Base-by-base conservation (phyloP, 768 basidiomycete species). In the Boletellus ananiceps region DNA sequence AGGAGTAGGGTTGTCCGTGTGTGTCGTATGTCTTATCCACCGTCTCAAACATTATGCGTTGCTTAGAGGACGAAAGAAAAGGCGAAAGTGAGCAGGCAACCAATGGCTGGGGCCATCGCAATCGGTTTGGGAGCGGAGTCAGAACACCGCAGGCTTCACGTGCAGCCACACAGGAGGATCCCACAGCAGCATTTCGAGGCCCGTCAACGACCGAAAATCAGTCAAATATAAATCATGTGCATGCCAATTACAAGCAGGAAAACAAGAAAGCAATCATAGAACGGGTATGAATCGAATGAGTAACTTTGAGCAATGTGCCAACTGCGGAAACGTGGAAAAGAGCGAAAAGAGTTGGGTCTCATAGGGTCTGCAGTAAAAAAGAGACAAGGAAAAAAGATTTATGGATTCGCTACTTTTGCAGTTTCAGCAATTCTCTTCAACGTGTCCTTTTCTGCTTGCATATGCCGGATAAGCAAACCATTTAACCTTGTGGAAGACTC, bases 361-460 rank as follows among this genome's bases (percentile, higher is more conserved):
- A 48, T 52, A 57, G 51, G 15, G 51, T 64, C 58, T 55, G 38
- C 37, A 51, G 42, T 23, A 41, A 16, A 4, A 16, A 46, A 37
- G 44, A 33, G 25, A 14, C 1, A 34, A 29, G 29, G 8, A 8
- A 29, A 14, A 48, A 33, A 43, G 36, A 45, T 34, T 65, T 58
- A 68, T 57, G 55, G 33, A 35, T 62, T 58, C 35, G 64, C 31
- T 62, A 69, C 68, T 62, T 68, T 68, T 55, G 66, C 66, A 52
- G 69, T 75, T 57, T 63, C 68, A 45, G 90, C 83, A 63, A 93
- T 90, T 69, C 81, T 75, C 71, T 79, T 85, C 58, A 93, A 75
- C 31, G 80, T 83, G 60, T 89, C 85, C 70, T 82, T 83, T 70
- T 93, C 90, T 45, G 83, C 77, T 69, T 87, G 86, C 73, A 92